Evolutionary conservation across 202 grass and related monocot species (phyloP).

Genomic region (Dendrocalamus latiflorus): DNA sequence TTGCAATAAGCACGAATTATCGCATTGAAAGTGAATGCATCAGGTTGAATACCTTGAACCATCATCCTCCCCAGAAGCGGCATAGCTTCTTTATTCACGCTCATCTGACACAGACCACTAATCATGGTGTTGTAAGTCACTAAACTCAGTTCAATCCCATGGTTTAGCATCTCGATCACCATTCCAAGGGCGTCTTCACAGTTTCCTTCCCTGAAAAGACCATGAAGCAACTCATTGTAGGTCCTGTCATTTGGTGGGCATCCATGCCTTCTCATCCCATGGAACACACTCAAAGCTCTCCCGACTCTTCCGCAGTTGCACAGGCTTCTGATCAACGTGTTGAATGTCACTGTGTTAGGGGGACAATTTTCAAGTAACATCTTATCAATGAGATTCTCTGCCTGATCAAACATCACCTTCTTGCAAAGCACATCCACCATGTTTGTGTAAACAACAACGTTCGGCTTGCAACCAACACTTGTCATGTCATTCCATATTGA

Average conservation of each 20-base stretch:
- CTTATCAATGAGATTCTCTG: constrained; percentile 59
- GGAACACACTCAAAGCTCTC: constrained; percentile 49
- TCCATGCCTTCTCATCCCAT: constrained; percentile 56
- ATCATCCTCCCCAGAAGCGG: constrained; percentile 61
- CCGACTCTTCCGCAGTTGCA: constrained; percentile 50
- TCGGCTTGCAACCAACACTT: constrained; percentile 61
- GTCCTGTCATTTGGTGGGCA: constrained; percentile 60
- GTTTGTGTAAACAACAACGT: constrained; percentile 74
- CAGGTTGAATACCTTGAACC: constrained; percentile 57
- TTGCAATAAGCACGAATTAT: constrained; percentile 78
- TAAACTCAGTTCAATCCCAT: constrained; percentile 40
- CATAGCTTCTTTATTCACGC: constrained; percentile 53
- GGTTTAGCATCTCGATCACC: constrained; percentile 49
- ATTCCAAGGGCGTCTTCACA: constrained; percentile 42
- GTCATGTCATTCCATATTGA: constrained; percentile 68
- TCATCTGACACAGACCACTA: constrained; percentile 50
- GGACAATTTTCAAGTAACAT: constrained; percentile 58
- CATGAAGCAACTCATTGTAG: constrained; percentile 74
- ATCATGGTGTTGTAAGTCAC: constrained; percentile 83
- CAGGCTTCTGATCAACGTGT: constrained; percentile 61
- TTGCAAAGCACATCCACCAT: constrained; percentile 71
- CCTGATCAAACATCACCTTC: constrained; percentile 72
- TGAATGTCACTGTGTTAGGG: constrained; percentile 75
- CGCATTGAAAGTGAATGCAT: constrained; percentile 59
- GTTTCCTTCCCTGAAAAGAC: constrained; percentile 62